Evolutionary conservation across 78 protist species (phyloP).

Genomic region (Neovahlkampfia damariscottae): DNA sequence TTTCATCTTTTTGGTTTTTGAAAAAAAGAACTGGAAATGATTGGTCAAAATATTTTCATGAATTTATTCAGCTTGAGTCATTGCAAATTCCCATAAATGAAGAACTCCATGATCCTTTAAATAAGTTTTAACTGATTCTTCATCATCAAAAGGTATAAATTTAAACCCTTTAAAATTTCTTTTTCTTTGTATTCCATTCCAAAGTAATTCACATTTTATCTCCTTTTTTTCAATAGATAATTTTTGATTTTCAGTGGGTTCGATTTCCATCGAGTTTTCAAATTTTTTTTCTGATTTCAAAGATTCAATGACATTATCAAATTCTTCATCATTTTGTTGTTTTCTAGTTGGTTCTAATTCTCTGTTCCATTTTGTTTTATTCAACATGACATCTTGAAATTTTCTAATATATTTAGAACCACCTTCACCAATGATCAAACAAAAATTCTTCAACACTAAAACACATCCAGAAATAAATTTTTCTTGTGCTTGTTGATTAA

Average conservation of each 20-base stretch:
- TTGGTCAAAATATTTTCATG: neutral
- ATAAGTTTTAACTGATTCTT: neutral
- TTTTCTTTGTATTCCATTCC: neutral
- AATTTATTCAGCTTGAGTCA: neutral
- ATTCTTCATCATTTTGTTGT: neutral
- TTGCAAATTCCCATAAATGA: neutral
- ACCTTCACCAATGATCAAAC: neutral
- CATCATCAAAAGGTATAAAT: neutral
- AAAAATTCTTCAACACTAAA: neutral
- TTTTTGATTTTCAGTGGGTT: no score
- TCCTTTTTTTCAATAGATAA: neutral
- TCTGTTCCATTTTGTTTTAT: neutral
- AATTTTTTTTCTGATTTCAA: no score
- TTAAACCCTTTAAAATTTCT: neutral
- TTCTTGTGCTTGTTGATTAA: neutral
- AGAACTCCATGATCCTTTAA: neutral
- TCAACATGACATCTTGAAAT: neutral
- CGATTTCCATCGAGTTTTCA: no score
- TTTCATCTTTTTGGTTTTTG: neutral
- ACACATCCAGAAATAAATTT: neutral
- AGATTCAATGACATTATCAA: no score
- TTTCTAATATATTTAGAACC: neutral
- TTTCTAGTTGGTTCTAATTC: neutral
- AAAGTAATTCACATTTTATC: neutral
- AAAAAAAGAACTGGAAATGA: neutral